Percentiles rank a stretch among this genome's conserved stretches.
phyloP scores from a whole-genome alignment of 495 filamentous ascomycete species.

The Neurospora sp. region DNA sequence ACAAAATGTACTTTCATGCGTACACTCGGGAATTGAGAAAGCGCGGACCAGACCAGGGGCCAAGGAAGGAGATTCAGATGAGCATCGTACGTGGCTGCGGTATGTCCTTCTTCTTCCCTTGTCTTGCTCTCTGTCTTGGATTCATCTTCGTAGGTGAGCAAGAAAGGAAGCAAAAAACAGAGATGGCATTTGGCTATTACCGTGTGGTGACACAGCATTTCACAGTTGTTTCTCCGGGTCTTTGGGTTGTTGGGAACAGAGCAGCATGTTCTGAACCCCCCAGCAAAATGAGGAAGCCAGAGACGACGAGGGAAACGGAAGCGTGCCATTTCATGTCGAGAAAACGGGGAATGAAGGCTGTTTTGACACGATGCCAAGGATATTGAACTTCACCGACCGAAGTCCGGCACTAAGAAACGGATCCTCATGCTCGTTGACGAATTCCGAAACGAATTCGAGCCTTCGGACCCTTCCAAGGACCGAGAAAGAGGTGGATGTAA shows the following conservation, averaged over 20 bases:
- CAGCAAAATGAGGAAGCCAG: not conserved
- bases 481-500: not conserved
- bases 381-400: not conserved
- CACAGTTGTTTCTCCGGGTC: not conserved
- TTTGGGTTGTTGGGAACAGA: not conserved
- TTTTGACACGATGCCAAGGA: not conserved
- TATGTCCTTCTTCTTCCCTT: not conserved
- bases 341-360: not conserved
- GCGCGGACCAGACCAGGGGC: not conserved
- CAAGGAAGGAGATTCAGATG: not conserved
- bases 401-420: not conserved
- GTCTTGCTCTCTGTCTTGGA: not conserved
- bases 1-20: not conserved
- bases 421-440: not conserved
- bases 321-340: not conserved
- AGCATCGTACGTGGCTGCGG: not conserved
- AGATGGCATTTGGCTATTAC: not conserved
- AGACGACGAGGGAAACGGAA: not conserved
- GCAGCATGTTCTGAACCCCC: not conserved
- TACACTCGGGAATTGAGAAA: not conserved
- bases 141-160: not conserved
- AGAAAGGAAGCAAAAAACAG: not conserved
- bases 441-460: not conserved
- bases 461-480: not conserved
- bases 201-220: not conserved